Evolutionary conservation across 345 rosid species (phyloP).

Genomic region (Euphorbia peplus): DNA sequence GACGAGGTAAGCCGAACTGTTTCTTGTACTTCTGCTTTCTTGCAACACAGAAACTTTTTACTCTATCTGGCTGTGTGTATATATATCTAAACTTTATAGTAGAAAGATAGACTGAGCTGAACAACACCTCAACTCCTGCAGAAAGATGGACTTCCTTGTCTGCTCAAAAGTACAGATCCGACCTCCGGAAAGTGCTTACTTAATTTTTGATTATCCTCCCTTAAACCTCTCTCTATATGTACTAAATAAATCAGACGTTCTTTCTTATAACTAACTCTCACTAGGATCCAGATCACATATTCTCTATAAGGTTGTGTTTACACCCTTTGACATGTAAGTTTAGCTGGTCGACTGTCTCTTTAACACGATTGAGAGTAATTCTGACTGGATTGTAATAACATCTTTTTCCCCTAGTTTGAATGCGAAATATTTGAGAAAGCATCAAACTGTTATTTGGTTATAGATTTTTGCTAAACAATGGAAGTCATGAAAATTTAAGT

Average conservation of each 20-base stretch:
- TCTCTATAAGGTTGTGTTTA: neutral
- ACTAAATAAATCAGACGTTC: no score
- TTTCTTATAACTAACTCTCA: no score
- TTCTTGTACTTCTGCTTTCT: neutral
- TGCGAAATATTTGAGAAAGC: neutral
- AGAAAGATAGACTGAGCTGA: no score
- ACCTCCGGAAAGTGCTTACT: no score
- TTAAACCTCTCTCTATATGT: no score
- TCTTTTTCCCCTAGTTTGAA: neutral
- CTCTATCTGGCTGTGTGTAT: neutral
- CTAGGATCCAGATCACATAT: no score
- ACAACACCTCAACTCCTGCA: no score
- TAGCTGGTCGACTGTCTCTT: neutral
- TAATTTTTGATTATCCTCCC: no score
- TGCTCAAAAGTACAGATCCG: no score
- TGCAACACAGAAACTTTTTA: neutral
- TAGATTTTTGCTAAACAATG: neutral
- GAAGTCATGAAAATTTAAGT: no score
- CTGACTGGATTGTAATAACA: neutral
- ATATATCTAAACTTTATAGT: no score
- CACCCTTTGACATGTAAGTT: neutral
- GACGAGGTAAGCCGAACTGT: slow-evolving; percentile 33
- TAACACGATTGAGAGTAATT: neutral
- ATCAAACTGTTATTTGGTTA: neutral
- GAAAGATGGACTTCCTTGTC: no score